phyloP scores from a whole-genome alignment of 1,139 yeast genomes.

The Yamadazyma atmosphaerica region DNA sequence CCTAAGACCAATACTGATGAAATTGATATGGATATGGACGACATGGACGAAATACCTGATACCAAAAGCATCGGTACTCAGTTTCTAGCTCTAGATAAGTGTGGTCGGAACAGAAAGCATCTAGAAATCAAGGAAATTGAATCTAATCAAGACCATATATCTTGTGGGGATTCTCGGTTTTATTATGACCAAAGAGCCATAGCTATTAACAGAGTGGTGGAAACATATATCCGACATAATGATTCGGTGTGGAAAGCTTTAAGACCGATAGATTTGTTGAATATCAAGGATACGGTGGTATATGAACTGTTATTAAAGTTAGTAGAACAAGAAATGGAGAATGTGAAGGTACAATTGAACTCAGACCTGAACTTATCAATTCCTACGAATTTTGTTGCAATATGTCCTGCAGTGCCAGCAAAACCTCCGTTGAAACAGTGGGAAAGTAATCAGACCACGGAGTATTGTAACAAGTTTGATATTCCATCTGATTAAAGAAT shows the following conservation, averaged over 20 bases:
- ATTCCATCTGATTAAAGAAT: neutral
- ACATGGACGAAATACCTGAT: constrained; percentile 16
- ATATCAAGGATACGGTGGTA: neutral
- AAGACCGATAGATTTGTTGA: constrained; percentile 2
- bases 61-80: constrained; percentile 35
- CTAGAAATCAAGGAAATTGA: constrained; percentile 10
- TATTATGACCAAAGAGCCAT: constrained; percentile 49
- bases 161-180: constrained; percentile 17
- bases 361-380: constrained; percentile 18
- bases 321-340: constrained; percentile 22
- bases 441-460: constrained; percentile 38
- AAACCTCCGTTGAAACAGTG: constrained; percentile 28
- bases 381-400: constrained; percentile 26
- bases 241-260: constrained; percentile 13
- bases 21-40: constrained; percentile 24
- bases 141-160: constrained; percentile 12
- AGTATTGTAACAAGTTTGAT: constrained; percentile 27
- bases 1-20: constrained; percentile 21
- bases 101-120: constrained; percentile 27
- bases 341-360: constrained; percentile 10
- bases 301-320: constrained; percentile 11
- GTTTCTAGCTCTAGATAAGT: constrained; percentile 85
- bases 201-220: constrained; percentile 48
- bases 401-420: constrained; percentile 29
- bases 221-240: constrained; percentile 19